A percentile compares a stretch with the other conserved stretches of the same genome.
These are phyloP conservation scores for Solanum clarkiae DNA, from an alignment of 257 asterid species.

Conservation along the genomic window DNA sequence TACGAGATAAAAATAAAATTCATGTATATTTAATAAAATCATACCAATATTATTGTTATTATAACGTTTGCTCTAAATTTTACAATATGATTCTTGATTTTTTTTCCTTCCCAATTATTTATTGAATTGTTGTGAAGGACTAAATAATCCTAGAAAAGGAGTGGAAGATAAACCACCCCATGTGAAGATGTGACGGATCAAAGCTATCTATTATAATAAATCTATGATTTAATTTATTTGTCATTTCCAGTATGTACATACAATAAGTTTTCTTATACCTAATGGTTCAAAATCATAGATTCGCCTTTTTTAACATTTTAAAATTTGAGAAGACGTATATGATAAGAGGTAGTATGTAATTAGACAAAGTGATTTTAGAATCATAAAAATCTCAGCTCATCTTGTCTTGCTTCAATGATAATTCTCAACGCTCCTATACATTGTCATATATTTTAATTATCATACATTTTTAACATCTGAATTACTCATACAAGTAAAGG, in stretches of 20 bases:
- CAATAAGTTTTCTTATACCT: neutral
- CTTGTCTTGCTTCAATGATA: neutral
- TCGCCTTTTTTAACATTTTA: neutral
- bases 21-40: no score
- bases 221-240: neutral
- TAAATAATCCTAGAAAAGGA: neutral
- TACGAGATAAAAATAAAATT: neutral
- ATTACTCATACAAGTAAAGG: neutral
- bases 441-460: neutral
- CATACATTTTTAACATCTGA: neutral
- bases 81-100: neutral
- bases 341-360: neutral
- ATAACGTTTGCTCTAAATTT: neutral
- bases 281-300: neutral
- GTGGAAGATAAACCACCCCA: neutral
- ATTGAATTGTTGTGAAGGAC: neutral
- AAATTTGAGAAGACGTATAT: neutral
- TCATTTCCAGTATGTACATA: neutral
- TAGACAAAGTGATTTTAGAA: neutral
- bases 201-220: neutral
- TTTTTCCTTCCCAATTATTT: neutral
- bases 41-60: neutral
- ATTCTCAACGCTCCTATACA: neutral
- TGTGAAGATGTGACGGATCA: neutral
- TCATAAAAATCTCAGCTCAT: neutral